phyloP scores from a whole-genome alignment of 495 filamentous ascomycete genomes.

The Extremus antarcticus region DNA sequence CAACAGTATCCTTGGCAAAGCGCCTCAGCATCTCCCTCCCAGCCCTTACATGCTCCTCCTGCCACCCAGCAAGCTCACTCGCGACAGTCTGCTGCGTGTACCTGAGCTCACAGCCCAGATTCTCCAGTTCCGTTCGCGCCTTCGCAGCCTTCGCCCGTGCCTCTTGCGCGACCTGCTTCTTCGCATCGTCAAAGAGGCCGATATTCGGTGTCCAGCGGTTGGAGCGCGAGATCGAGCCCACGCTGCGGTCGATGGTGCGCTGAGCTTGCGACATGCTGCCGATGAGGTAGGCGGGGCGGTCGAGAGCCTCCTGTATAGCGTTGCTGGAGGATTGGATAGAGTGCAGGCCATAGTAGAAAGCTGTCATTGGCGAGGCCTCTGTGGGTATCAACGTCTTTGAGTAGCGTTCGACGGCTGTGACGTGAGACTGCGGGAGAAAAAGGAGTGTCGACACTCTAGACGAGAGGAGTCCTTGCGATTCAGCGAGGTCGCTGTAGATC shows the following conservation, averaged over 20 bases:
- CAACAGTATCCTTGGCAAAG: constrained; percentile 66
- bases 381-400: constrained; percentile 53
- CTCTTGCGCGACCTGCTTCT: constrained; percentile 68
- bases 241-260: constrained; percentile 62
- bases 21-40: constrained; percentile 62
- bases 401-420: constrained; percentile 62
- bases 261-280: constrained; percentile 49
- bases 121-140: constrained; percentile 51
- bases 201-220: constrained; percentile 59
- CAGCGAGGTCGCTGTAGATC: constrained; percentile 49
- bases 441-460: constrained; percentile 45
- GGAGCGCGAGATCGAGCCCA: constrained; percentile 58
- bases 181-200: constrained; percentile 78
- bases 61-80: constrained; percentile 83
- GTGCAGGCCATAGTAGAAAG: constrained; percentile 64
- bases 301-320: constrained; percentile 69
- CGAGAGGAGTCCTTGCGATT: constrained; percentile 52
- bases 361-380: constrained; percentile 60
- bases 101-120: constrained; percentile 62
- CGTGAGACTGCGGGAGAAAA: constrained; percentile 58
- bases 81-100: constrained; percentile 93
- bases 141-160: constrained; percentile 61
- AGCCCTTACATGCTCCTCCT: constrained; percentile 71
- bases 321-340: constrained; percentile 66
- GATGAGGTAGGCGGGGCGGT: constrained; percentile 71